These are phyloP conservation scores for Metarhizium sp. DNA, from an alignment of 2,329 filamentous ascomycete species.

Conservation along the genomic window DNA sequence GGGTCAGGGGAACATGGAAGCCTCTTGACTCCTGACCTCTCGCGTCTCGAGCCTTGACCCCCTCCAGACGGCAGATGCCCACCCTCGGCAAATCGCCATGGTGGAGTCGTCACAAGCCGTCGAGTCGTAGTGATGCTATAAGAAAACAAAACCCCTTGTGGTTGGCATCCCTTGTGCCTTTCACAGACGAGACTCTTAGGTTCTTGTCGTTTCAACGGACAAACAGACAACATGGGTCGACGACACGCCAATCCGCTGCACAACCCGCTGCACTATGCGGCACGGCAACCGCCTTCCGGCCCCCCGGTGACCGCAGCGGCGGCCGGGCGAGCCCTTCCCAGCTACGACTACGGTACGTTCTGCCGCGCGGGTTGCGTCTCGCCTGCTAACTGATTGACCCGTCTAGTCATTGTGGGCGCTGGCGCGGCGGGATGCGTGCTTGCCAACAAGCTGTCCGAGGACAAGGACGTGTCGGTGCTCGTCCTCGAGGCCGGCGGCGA, in stretches of 20 bases:
- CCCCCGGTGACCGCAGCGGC: conserved; percentile 4
- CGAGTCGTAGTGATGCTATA: no score
- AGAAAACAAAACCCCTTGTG: no score
- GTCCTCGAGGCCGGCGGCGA: conserved; percentile 11
- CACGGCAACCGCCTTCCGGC: neutral
- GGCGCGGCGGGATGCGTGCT: conserved; percentile 20
- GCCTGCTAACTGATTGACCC: neutral
- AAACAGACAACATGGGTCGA: neutral
- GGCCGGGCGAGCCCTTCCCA: conserved; percentile 2
- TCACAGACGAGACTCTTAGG: neutral
- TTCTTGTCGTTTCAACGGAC: no score
- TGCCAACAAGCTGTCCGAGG: conserved; percentile 18
- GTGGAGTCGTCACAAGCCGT: no score
- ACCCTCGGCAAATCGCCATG: no score
- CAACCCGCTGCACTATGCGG: conserved; percentile 6
- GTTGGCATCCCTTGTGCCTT: neutral
- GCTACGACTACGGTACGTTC: conserved; percentile 5
- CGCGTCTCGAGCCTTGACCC: no score
- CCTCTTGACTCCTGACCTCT: no score
- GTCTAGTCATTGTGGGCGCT: conserved; percentile 16
- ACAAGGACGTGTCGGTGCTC: conserved; percentile 11
- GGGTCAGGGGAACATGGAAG: no score
- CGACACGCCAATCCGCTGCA: conserved; percentile 5
- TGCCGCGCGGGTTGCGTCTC: neutral
- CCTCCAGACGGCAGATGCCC: no score